phyloP scores from a whole-genome alignment of 148 eudicot genomes.

The Rhododendron ferrugineum region DNA sequence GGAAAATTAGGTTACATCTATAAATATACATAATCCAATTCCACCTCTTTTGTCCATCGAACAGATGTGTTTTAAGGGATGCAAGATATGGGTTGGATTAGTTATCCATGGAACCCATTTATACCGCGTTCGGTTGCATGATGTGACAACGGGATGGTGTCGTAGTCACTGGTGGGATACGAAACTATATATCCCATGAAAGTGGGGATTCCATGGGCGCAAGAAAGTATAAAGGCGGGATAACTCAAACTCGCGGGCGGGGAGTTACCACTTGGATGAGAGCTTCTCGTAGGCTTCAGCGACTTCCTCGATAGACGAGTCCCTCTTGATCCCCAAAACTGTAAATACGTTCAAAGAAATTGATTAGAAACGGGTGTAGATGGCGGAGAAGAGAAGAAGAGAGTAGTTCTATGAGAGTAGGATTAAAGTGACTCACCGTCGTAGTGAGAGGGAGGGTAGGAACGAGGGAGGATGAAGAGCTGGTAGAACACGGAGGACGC shows the following conservation, averaged over 20 bases:
- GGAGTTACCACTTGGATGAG: constrained; percentile 42
- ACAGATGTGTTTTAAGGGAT: too few relatives aligned
- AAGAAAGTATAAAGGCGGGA: not conserved
- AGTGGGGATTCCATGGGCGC: not conserved
- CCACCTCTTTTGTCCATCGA: too few relatives aligned
- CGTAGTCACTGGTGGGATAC: not conserved
- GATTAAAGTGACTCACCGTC: not conserved
- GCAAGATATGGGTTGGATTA: too few relatives aligned
- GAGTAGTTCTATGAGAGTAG: not conserved
- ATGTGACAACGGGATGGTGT: not conserved
- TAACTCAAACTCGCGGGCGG: not conserved
- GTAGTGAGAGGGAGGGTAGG: constrained; percentile 1
- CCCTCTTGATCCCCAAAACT: constrained; percentile 54
- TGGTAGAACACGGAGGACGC: not conserved
- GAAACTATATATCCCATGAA: not conserved
- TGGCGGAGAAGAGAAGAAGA: not conserved
- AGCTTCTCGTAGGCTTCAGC: constrained; percentile 57
- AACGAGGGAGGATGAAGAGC: not conserved
- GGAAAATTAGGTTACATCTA: too few relatives aligned
- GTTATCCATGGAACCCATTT: too few relatives aligned
- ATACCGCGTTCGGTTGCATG: not conserved
- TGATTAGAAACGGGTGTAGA: not conserved
- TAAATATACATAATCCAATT: too few relatives aligned
- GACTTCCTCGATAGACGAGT: constrained; percentile 58
- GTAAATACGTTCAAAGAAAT: constrained; percentile 12